Percentiles rank a stretch among this genome's conserved stretches.
phyloP scores from a whole-genome alignment of 495 filamentous ascomycete genomes.

The Glutinoglossum americanum region DNA sequence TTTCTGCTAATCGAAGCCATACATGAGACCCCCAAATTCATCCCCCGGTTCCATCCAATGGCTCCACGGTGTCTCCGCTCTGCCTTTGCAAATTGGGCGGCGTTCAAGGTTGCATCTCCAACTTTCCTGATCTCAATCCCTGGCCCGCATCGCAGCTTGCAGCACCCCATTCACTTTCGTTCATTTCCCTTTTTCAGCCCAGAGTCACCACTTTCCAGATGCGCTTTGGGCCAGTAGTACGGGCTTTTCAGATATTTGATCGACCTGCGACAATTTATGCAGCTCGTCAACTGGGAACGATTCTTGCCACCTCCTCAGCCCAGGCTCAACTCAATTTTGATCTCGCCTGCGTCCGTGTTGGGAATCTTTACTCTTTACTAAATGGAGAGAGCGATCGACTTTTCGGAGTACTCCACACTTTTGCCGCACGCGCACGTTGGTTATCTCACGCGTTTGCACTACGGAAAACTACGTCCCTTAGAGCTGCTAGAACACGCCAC shows the following conservation, averaged over 20 bases:
- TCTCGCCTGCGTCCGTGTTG: neutral
- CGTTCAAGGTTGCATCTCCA: neutral
- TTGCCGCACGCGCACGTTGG: neutral
- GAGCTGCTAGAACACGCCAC: neutral
- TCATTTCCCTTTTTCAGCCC: conserved; percentile 1
- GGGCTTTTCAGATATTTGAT: neutral
- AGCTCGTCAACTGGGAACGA: neutral
- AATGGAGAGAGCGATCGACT: neutral
- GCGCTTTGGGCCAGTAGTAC: neutral
- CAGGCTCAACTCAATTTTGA: neutral
- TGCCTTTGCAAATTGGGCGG: neutral
- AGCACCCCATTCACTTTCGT: neutral
- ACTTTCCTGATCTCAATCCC: neutral
- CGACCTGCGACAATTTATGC: neutral
- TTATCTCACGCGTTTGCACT: neutral
- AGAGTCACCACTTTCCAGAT: neutral
- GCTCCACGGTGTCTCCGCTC: neutral
- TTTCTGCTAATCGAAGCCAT: conserved; percentile 2
- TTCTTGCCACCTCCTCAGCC: neutral
- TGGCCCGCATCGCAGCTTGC: conserved; percentile 1
- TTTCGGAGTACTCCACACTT: neutral
- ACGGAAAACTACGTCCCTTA: neutral
- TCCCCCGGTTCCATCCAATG: neutral
- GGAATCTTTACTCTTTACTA: neutral
- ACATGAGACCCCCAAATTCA: neutral